Percentiles rank a stretch among this genome's conserved stretches.
Conservation (phyloP, 768 basidiomycete genomes). For the Clathrus columnatus region DNA sequence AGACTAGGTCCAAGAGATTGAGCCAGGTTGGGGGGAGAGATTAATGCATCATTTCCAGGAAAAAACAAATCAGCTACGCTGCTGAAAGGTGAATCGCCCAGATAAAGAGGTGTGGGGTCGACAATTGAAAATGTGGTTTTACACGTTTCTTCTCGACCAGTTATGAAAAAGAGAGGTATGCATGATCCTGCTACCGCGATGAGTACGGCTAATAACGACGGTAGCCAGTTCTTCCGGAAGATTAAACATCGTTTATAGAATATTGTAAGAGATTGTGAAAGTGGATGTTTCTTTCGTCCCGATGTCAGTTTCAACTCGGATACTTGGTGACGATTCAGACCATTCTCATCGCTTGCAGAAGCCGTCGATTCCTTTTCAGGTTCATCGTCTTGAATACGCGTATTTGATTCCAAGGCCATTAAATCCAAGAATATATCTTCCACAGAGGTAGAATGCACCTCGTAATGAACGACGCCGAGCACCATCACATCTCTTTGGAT, state of each 20-base stretch:
- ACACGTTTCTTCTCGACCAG: slow-evolving; percentile 44
- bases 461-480: slow-evolving; percentile 43
- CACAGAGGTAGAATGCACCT: slow-evolving; percentile 64
- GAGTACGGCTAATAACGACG: slow-evolving; percentile 38
- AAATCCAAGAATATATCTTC: slow-evolving; percentile 76
- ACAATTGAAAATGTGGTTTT: slow-evolving; percentile 29
- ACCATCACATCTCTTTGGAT: slow-evolving; percentile 37
- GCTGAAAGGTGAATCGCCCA: slow-evolving; percentile 35
- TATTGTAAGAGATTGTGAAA: slow-evolving; percentile 62
- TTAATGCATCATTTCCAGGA: slow-evolving; percentile 30
- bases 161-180: slow-evolving; percentile 60
- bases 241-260: slow-evolving; percentile 64
- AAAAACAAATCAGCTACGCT: slow-evolving; percentile 17
- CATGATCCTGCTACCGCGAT: slow-evolving; percentile 54
- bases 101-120: slow-evolving; percentile 41
- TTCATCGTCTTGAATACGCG: slow-evolving; percentile 16
- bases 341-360: slow-evolving; percentile 1
- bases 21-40: slow-evolving; percentile 47
- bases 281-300: slow-evolving; percentile 46
- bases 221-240: slow-evolving; percentile 60
- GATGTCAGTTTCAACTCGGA: slow-evolving; percentile 35
- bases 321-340: background rate
- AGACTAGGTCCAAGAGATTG: slow-evolving; percentile 36
- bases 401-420: slow-evolving; percentile 32
- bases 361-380: slow-evolving; percentile 22